Conservation (phyloP, 768 basidiomycete species). For the Agaricus bisporus region DNA sequence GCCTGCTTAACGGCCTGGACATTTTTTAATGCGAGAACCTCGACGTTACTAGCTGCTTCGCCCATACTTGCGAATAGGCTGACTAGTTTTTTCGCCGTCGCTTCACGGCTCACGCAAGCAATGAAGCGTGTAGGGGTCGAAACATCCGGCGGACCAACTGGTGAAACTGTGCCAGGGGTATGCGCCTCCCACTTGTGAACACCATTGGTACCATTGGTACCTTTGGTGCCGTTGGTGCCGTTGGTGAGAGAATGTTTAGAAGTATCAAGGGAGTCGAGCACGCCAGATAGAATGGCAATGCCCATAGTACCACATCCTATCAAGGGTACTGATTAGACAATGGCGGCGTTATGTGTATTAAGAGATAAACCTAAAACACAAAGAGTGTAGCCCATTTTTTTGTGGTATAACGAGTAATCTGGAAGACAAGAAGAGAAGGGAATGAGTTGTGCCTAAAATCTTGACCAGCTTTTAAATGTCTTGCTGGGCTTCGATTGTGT, state of each 20-base stretch:
- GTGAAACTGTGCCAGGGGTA: conserved; percentile 71
- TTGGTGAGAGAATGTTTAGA: conserved; percentile 12
- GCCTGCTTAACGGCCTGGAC: conserved; percentile 63
- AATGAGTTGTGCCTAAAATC: not conserved
- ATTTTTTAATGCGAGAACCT: conserved; percentile 68
- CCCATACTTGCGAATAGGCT: conserved; percentile 55
- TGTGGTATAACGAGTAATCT: not conserved
- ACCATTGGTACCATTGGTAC: no score
- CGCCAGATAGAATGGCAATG: conserved; percentile 88
- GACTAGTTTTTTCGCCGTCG: conserved; percentile 64
- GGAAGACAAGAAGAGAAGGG: not conserved
- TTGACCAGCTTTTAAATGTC: not conserved
- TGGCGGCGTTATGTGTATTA: conserved; percentile 2
- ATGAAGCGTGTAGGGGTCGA: conserved; percentile 75
- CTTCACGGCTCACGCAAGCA: conserved; percentile 79
- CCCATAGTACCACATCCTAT: conserved; percentile 99
- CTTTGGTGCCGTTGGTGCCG: no score
- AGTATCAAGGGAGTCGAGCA: conserved; percentile 73
- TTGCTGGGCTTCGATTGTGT: no score
- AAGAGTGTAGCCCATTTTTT: conserved; percentile 85
- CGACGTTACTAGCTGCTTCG: conserved; percentile 55
- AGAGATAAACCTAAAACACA: conserved; percentile 67
- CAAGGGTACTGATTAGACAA: conserved; percentile 13
- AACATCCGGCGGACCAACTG: conserved; percentile 55
- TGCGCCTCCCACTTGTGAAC: conserved; percentile 57